These are phyloP conservation scores for Alternaria tenuissima DNA, from an alignment of 2,329 filamentous ascomycete species.

Conservation along the genomic window DNA sequence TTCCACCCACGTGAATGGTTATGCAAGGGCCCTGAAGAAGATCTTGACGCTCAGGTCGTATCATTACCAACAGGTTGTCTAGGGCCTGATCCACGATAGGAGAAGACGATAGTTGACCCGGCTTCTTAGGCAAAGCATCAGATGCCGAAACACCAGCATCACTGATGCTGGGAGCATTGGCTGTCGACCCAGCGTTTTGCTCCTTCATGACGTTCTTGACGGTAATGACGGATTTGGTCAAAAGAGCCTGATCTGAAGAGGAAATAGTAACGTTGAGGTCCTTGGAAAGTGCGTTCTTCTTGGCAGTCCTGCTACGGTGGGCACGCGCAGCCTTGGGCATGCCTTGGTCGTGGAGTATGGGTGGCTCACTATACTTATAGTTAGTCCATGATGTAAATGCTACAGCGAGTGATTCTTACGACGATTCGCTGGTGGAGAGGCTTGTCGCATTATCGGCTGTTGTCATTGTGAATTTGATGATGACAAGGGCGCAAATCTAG, in stretches of 20 bases:
- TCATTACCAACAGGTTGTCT: constrained; percentile 18
- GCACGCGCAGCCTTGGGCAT: neutral
- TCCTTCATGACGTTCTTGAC: neutral
- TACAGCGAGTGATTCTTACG: neutral
- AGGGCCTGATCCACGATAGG: constrained; percentile 4
- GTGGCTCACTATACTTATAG: neutral
- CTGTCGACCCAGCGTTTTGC: neutral
- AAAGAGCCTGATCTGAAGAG: neutral
- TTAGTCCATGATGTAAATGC: neutral
- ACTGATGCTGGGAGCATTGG: neutral
- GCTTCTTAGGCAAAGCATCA: neutral
- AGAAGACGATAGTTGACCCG: neutral
- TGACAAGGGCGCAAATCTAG: neutral
- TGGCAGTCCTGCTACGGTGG: neutral
- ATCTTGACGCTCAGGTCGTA: constrained; percentile 13
- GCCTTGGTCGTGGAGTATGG: neutral
- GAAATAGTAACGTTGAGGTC: neutral
- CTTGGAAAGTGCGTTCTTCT: neutral
- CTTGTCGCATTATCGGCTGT: neutral
- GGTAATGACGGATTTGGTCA: neutral
- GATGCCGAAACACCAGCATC: neutral
- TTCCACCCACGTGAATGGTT: constrained; percentile 14
- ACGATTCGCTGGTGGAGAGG: neutral
- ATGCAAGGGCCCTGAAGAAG: constrained; percentile 17
- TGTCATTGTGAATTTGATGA: neutral